Conservation (phyloP, 768 basidiomycete species). For the Scleroderma bovista region DNA sequence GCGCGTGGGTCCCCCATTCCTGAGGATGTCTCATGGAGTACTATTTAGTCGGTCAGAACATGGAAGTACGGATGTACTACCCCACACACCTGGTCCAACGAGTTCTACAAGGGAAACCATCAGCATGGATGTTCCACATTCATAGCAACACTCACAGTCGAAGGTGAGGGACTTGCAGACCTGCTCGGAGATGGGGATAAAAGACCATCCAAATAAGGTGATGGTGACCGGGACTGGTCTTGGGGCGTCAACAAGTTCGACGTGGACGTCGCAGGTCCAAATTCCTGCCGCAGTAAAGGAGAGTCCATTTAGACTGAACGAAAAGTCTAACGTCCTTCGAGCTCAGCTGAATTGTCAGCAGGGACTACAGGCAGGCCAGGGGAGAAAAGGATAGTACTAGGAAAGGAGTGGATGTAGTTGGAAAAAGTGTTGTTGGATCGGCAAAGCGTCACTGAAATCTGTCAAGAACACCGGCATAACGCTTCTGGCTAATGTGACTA, state of each 20-base stretch:
- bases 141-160: constrained; percentile 15
- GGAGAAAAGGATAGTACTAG: not conserved
- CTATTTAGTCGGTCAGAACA: constrained; percentile 16
- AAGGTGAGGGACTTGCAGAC: constrained; percentile 23
- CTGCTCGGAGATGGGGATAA: constrained; percentile 13
- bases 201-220: constrained; percentile 12
- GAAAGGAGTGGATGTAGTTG: not conserved
- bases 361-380: not conserved
- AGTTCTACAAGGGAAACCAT: constrained; percentile 14
- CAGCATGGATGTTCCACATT: not conserved
- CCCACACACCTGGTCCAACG: constrained; percentile 21
- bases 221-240: constrained; percentile 13
- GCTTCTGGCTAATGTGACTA: constrained; percentile 1
- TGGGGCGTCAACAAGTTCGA: constrained; percentile 16
- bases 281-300: constrained; percentile 21
- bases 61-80: not conserved
- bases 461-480: not conserved
- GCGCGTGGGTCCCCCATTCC: constrained; percentile 42
- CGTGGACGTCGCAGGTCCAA: constrained; percentile 21
- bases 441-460: not conserved
- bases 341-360: not conserved
- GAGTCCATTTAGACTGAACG: constrained; percentile 18
- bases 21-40: constrained; percentile 40
- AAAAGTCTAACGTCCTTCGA: not conserved
- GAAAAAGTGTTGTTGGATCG: not conserved